phyloP scores from a whole-genome alignment of 2,329 filamentous ascomycete genomes.

The Cladophialophora exuberans region DNA sequence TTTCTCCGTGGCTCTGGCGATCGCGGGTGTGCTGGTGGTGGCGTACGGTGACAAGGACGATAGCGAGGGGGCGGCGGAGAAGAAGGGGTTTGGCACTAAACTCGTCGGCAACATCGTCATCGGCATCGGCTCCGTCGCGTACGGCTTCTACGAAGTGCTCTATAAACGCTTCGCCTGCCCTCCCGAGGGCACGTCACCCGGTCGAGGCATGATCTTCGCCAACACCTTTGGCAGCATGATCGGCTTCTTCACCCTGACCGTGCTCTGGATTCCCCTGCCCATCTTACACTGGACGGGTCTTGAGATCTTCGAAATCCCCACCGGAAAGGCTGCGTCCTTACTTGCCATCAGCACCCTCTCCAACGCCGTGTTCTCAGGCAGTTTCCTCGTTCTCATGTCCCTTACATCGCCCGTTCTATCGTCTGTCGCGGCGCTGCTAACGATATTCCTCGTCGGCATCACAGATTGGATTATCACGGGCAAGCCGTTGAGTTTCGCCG shows the following conservation, averaged over 20 bases:
- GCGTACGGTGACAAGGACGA: conserved; percentile 80
- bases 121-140: conserved; percentile 84
- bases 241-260: conserved; percentile 78
- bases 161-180: conserved; percentile 95
- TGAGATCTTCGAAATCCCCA: conserved; percentile 82
- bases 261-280: conserved; percentile 91
- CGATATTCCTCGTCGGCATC: conserved; percentile 94
- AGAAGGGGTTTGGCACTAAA: conserved; percentile 53
- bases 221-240: conserved; percentile 90
- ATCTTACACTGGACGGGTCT: conserved; percentile 76
- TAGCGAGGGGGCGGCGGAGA: conserved; percentile 56
- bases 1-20: conserved; percentile 82
- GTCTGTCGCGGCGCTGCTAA: conserved; percentile 88
- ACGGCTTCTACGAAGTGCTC: conserved; percentile 94
- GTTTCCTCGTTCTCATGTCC: conserved; percentile 89
- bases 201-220: conserved; percentile 93
- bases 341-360: conserved; percentile 78
- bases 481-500: conserved; percentile 71
- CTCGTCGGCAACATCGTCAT: conserved; percentile 89
- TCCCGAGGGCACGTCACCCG: conserved; percentile 80
- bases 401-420: conserved; percentile 90
- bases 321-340: conserved; percentile 76
- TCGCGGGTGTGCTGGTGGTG: conserved; percentile 88
- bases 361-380: conserved; percentile 91
- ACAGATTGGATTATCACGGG: conserved; percentile 88